phyloP scores from a whole-genome alignment of 306 rosid genomes.

The Coriaria nepalensis region DNA sequence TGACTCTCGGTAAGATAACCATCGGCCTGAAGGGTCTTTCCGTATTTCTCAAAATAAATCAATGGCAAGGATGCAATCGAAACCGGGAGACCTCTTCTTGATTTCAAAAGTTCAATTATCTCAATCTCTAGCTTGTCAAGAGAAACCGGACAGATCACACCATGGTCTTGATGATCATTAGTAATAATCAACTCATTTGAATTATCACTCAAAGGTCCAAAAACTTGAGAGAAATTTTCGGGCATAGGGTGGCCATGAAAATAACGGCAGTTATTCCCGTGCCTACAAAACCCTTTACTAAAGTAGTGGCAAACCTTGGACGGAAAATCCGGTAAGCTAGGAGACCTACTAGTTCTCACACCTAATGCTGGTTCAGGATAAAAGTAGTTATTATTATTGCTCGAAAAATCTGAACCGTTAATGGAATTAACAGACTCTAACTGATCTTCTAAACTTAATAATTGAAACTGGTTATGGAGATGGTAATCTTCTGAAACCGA shows the following conservation, averaged over 20 bases:
- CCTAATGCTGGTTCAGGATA: slow-evolving; percentile 21
- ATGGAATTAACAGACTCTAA: slow-evolving; percentile 9
- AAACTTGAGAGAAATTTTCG: slow-evolving; percentile 17
- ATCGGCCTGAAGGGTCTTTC: slow-evolving; percentile 32
- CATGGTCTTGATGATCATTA: slow-evolving; percentile 10
- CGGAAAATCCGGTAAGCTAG: slow-evolving; percentile 31
- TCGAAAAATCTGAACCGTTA: slow-evolving; percentile 15
- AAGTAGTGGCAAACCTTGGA: slow-evolving; percentile 32
- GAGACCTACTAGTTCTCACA: slow-evolving; percentile 24
- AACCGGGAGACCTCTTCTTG: slow-evolving; percentile 26
- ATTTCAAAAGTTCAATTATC: slow-evolving; percentile 31
- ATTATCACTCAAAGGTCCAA: neutral
- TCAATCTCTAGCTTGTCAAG: slow-evolving; percentile 29
- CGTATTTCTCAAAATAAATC: slow-evolving; percentile 26
- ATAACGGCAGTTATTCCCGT: slow-evolving; percentile 32
- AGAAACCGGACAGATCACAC: slow-evolving; percentile 15
- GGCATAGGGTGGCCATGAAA: slow-evolving; percentile 21
- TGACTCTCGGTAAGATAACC: slow-evolving; percentile 41
- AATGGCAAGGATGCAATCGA: slow-evolving; percentile 37
- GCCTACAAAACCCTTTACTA: slow-evolving; percentile 37
- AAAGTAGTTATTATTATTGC: slow-evolving; percentile 5
- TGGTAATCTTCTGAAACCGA: slow-evolving; percentile 14
- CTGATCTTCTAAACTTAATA: slow-evolving; percentile 17
- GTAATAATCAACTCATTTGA: slow-evolving; percentile 16
- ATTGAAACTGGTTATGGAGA: slow-evolving; percentile 19